Percentiles rank a stretch among this genome's conserved stretches.
phyloP scores from a whole-genome alignment of 257 asterid species.

The Anisodus tanguticus region DNA sequence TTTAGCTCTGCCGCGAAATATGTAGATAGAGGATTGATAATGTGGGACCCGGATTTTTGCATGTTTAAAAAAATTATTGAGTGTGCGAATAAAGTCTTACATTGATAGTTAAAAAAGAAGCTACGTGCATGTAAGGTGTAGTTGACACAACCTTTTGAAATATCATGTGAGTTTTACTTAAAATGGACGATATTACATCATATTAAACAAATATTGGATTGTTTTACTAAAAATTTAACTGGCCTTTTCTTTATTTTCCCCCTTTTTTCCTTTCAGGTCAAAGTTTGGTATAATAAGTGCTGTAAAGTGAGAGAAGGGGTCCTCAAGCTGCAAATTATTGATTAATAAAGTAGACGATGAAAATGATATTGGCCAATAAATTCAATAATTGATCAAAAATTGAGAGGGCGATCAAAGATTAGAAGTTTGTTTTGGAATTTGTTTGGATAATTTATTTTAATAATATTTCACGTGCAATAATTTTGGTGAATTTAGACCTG shows the following conservation, averaged over 20 bases:
- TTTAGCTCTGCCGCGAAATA: background rate
- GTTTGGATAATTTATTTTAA: slow-evolving; percentile 21
- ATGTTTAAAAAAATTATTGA: no score
- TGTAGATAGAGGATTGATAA: background rate
- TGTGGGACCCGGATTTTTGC: no score
- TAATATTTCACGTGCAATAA: slow-evolving; percentile 26
- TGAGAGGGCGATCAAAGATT: background rate
- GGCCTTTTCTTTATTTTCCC: no score
- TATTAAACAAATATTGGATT: no score
- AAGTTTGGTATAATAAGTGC: background rate
- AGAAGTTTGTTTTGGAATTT: background rate
- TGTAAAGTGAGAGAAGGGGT: slow-evolving; percentile 7
- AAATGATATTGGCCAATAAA: background rate
- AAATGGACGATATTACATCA: no score
- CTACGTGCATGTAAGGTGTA: no score
- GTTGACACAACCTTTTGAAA: background rate
- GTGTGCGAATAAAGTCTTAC: background rate
- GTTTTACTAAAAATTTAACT: no score
- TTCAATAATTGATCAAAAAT: slow-evolving; percentile 6
- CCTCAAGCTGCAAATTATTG: slow-evolving; percentile 18
- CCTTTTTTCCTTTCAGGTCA: background rate
- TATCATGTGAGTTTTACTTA: background rate
- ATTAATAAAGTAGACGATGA: background rate
- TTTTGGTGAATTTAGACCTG: background rate
- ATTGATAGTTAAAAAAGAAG: background rate